These are phyloP conservation scores for Neofusicoccum parvum DNA, from an alignment of 2,329 filamentous ascomycete species.

Conservation along the genomic window DNA sequence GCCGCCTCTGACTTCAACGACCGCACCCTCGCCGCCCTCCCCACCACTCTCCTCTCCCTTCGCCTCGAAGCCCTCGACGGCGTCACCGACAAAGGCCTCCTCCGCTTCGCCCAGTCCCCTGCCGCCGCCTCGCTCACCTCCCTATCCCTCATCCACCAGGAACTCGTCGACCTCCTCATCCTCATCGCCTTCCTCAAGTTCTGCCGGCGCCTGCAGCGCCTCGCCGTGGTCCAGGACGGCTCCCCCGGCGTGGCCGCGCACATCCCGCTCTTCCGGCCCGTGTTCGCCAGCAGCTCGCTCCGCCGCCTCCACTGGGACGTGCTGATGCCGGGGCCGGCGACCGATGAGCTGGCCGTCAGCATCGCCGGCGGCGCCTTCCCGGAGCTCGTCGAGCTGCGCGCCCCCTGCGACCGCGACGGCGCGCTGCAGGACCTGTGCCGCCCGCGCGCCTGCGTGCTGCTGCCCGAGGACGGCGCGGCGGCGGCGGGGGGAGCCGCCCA, in stretches of 20 bases:
- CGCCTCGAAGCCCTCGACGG: slow-evolving; percentile 59
- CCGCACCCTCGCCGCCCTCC: slow-evolving; percentile 55
- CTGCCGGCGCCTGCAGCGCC: slow-evolving; percentile 48
- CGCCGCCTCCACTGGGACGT: slow-evolving; percentile 64
- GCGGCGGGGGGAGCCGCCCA: too few species aligned
- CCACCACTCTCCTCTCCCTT: slow-evolving; percentile 51
- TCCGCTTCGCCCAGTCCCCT: slow-evolving; percentile 52
- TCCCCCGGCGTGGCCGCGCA: slow-evolving; percentile 49
- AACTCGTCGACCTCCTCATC: slow-evolving; percentile 54
- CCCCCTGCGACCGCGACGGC: slow-evolving; percentile 70
- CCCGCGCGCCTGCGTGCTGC: slow-evolving; percentile 59
- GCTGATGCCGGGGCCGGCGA: slow-evolving; percentile 56
- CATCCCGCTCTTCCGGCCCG: slow-evolving; percentile 48
- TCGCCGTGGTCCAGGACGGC: slow-evolving; percentile 56
- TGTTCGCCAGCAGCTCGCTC: slow-evolving; percentile 53
- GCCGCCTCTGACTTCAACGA: slow-evolving; percentile 58
- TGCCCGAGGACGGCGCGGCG: not conserved
- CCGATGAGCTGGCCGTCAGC: slow-evolving; percentile 64
- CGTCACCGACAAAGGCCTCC: slow-evolving; percentile 58
- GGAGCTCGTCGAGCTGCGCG: slow-evolving; percentile 59
- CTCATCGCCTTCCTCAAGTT: slow-evolving; percentile 56
- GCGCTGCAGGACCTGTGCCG: slow-evolving; percentile 69
- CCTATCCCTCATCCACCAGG: slow-evolving; percentile 56
- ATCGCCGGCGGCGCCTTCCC: slow-evolving; percentile 67
- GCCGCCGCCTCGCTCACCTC: slow-evolving; percentile 49